Conservation (phyloP, 495 filamentous ascomycete species). For the Choiromyces venosus region DNA sequence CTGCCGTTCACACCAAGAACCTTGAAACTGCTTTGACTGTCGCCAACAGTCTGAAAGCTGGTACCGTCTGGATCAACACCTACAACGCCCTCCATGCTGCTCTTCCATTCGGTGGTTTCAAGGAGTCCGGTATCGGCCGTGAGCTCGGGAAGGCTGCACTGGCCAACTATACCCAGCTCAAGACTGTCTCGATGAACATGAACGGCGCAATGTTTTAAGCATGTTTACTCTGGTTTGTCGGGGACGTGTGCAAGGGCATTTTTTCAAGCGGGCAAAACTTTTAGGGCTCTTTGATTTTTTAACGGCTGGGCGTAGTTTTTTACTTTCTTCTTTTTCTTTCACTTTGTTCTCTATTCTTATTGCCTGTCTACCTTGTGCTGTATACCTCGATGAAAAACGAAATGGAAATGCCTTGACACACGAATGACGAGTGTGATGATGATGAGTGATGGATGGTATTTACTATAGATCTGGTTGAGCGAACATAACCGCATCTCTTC, state of each 20-base stretch:
- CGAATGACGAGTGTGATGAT: not conserved
- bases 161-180: slow-evolving; percentile 81
- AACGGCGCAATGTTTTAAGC: slow-evolving; percentile 33
- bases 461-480: slow-evolving; percentile 45
- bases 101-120: slow-evolving; percentile 83
- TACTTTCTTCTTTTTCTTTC: slow-evolving; percentile 1
- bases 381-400: slow-evolving; percentile 1
- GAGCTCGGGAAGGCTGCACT: slow-evolving; percentile 91
- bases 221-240: not conserved
- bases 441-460: not conserved
- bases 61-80: slow-evolving; percentile 93
- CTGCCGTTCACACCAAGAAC: slow-evolving; percentile 87
- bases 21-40: slow-evolving; percentile 90
- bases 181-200: slow-evolving; percentile 55
- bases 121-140: slow-evolving; percentile 87
- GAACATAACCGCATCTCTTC: slow-evolving; percentile 74
- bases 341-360: slow-evolving; percentile 6
- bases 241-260: slow-evolving; percentile 7
- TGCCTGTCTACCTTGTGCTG: slow-evolving; percentile 3
- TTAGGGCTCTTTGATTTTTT: slow-evolving; percentile 9
- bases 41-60: slow-evolving; percentile 71
- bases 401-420: not conserved
- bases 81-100: slow-evolving; percentile 78
- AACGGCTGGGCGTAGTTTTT: slow-evolving; percentile 13
- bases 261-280: slow-evolving; percentile 3